These are phyloP conservation scores for Hypoxylon sp. DNA, from an alignment of 2,329 filamentous ascomycete species.

Conservation along the genomic window DNA sequence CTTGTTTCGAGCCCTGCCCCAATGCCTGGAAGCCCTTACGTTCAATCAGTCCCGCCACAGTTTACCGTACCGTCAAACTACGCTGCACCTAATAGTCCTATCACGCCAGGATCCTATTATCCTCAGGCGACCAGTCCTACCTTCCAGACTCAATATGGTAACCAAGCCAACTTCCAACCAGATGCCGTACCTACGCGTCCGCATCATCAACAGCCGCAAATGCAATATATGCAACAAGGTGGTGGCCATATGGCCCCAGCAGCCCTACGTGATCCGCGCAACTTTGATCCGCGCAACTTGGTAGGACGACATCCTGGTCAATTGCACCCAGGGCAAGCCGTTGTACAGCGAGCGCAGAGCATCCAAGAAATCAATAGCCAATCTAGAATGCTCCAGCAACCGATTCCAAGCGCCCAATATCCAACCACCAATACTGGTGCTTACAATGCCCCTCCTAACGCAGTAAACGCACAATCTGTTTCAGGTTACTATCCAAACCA, in stretches of 20 bases:
- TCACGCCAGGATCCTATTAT: too few relatives aligned
- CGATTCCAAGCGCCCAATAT: background rate
- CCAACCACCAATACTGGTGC: background rate
- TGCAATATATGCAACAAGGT: slow-evolving; percentile 14
- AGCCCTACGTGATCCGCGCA: background rate
- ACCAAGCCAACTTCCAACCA: too few relatives aligned
- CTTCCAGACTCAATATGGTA: slow-evolving; percentile 23
- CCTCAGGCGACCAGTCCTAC: too few relatives aligned
- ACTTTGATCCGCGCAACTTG: background rate
- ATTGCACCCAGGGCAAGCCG: background rate
- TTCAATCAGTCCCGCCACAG: slow-evolving; percentile 3
- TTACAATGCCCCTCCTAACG: background rate
- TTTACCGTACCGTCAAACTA: slow-evolving; percentile 13
- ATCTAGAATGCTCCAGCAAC: background rate
- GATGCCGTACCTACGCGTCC: too few relatives aligned
- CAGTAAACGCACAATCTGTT: slow-evolving; percentile 1
- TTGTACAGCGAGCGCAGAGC: slow-evolving; percentile 5
- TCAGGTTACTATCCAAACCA: background rate
- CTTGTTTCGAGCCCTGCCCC: slow-evolving; percentile 5
- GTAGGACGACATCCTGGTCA: slow-evolving; percentile 1
- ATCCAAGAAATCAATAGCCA: slow-evolving; percentile 3
- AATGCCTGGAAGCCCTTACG: slow-evolving; percentile 1
- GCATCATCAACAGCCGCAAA: slow-evolving; percentile 15
- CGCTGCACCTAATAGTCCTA: slow-evolving; percentile 6
- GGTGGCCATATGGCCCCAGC: too few relatives aligned